Base-by-base conservation (phyloP, 352 stramenopile species). In the Globisporangium okanoganense region DNA sequence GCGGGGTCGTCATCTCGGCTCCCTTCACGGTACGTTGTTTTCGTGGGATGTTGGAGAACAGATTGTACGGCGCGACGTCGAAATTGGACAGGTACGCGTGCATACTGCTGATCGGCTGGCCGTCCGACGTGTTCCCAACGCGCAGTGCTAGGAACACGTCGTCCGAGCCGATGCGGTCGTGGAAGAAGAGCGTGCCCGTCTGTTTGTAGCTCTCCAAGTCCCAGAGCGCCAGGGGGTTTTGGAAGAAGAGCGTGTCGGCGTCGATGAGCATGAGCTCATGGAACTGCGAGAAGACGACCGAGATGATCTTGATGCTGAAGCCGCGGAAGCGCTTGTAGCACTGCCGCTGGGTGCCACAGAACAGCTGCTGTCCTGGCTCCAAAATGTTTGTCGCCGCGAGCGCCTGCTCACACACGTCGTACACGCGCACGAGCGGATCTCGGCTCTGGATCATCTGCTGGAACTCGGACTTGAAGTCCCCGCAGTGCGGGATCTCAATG, bases 261-360 rank as follows among this genome's bases (percentile, higher is more conserved):
- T 94, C 84, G 27, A 92, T 53, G 24, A 92, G 60, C 84, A 92
- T 89, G 36, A 92, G 60, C 48, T 94, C 75, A 38, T 79, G 60
- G 44, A 94, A 91, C 7, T 63, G 70, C 13, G 84, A 92, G 56
- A 85, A 80, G 7, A 91, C 25, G 2, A 92, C 55, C 14, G 71
- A 64, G 38, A 92, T 49, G 49, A 90, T 56, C 73, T 90, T 90
- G 61, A 92, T 82, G 43, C 70, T 65, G 51, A 89, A 92, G 41
- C 64, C 72, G 4, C 82, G 75, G 64, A 78, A 90, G 10, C 60
- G 65, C 56, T 65, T 61, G 29, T 82, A 70, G 56, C 82, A 92
- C 24, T 72, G 47, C 8, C 66, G 48, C 5, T 79, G 33, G 40
- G 72, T 57, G 2, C 68, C 61, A 41, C 82, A 92, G 61, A 92